Conservation (phyloP, 352 stramenopile species). For the Globisporangium irregulare region DNA sequence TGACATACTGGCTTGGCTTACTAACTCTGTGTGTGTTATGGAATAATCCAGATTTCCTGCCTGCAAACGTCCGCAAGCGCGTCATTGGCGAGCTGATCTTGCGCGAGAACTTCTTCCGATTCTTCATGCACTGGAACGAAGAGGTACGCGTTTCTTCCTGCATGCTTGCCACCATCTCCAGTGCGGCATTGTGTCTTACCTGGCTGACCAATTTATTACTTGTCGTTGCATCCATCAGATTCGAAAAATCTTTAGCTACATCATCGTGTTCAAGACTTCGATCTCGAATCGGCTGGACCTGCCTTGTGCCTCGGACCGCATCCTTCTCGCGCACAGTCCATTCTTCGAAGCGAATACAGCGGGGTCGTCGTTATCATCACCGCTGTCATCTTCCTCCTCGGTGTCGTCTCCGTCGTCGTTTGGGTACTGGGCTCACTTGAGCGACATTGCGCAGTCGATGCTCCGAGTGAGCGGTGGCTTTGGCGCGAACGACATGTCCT, state of each 20-base stretch:
- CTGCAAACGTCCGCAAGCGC: constrained; percentile 53
- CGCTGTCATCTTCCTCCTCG: constrained; percentile 8
- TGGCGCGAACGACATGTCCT: constrained; percentile 20
- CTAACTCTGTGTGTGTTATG: not conserved
- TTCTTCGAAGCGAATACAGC: constrained; percentile 52
- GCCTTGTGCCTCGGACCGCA: constrained; percentile 64
- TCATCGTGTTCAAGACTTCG: constrained; percentile 83
- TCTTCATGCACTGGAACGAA: constrained; percentile 89
- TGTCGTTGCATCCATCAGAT: constrained; percentile 31
- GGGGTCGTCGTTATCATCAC: not conserved
- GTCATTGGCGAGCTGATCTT: constrained; percentile 74
- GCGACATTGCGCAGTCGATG: constrained; percentile 69
- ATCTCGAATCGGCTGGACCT: constrained; percentile 73
- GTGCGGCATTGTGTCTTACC: not conserved
- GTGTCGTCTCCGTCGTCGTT: constrained; percentile 29
- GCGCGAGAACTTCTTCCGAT: constrained; percentile 83
- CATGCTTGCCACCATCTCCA: not conserved
- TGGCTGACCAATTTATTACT: constrained; percentile 2
- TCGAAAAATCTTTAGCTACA: constrained; percentile 83
- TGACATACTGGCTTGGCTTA: not conserved
- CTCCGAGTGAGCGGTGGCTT: constrained; percentile 30
- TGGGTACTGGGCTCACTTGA: constrained; percentile 71
- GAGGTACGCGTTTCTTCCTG: constrained; percentile 39
- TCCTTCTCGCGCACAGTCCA: constrained; percentile 68
- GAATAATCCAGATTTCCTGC: constrained; percentile 49